Evolutionary conservation across 345 rosid genomes (phyloP).

Genomic region (Lumnitzera littorea): DNA sequence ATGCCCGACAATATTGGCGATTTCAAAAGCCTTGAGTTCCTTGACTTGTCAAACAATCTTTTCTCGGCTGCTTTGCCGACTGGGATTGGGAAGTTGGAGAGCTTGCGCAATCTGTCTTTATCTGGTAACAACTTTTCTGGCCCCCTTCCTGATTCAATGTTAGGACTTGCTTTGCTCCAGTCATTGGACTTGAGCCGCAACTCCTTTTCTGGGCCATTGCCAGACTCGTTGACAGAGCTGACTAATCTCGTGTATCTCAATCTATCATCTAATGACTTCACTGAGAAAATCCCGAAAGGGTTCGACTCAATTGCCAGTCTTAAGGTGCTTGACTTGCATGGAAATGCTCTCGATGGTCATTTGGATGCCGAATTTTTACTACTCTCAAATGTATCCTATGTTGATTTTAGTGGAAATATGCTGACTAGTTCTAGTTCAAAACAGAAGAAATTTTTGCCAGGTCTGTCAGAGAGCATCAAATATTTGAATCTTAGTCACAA

Average conservation of each 20-base stretch:
- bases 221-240: conserved; percentile 52
- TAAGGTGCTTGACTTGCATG: conserved; percentile 79
- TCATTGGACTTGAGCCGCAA: conserved; percentile 85
- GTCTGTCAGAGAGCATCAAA: conserved; percentile 71
- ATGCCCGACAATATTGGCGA: conserved; percentile 57
- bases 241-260: conserved; percentile 52
- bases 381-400: conserved; percentile 62
- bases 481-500: conserved; percentile 77
- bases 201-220: conserved; percentile 71
- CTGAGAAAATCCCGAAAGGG: conserved; percentile 60
- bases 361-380: conserved; percentile 79
- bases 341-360: conserved; percentile 67
- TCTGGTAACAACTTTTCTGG: conserved; percentile 95
- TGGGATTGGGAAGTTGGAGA: conserved; percentile 55
- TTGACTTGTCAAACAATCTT: conserved; percentile 73
- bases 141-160: conserved; percentile 55
- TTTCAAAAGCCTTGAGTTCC: conserved; percentile 64
- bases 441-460: conserved; percentile 55
- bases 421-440: conserved; percentile 47
- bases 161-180: conserved; percentile 60
- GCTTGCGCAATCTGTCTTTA: conserved; percentile 66
- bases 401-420: conserved; percentile 77
- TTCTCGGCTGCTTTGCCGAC: conserved; percentile 54
- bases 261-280: conserved; percentile 66
- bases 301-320: conserved; percentile 58